These are phyloP conservation scores for Thalassiosira ordinaria DNA, from an alignment of 352 stramenopile species.

Conservation along the genomic window DNA sequence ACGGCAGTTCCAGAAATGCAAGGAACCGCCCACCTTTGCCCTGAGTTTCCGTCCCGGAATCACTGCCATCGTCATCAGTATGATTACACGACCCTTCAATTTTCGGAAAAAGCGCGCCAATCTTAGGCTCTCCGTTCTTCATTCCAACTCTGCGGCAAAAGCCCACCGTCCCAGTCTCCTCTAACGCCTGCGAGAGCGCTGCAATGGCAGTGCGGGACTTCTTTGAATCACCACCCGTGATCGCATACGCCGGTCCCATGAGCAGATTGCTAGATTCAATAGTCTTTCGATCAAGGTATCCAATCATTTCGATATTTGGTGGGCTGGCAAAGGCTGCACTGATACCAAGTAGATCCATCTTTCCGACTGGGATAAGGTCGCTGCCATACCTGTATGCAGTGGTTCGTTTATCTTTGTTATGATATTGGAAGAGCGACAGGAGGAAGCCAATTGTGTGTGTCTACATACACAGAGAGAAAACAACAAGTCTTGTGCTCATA, in stretches of 20 bases:
- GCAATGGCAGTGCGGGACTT: constrained; percentile 62
- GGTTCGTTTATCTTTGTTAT: constrained; percentile 44
- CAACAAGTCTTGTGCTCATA: background rate
- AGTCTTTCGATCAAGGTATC: constrained; percentile 55
- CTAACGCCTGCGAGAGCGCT: constrained; percentile 60
- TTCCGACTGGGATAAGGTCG: constrained; percentile 73
- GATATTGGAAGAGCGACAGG: background rate
- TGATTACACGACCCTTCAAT: constrained; percentile 17
- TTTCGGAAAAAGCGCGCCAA: constrained; percentile 69
- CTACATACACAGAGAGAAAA: background rate
- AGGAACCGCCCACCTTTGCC: constrained; percentile 41
- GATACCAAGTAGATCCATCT: constrained; percentile 71
- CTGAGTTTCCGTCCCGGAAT: background rate
- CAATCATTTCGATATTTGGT: constrained; percentile 67
- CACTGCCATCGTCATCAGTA: background rate
- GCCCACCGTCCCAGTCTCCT: constrained; percentile 54
- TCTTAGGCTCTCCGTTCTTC: constrained; percentile 59
- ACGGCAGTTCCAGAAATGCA: constrained; percentile 75
- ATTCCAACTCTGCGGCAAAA: constrained; percentile 71
- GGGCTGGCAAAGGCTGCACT: constrained; percentile 42
- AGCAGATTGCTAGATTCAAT: constrained; percentile 41
- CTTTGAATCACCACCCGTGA: constrained; percentile 65
- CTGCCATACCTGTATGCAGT: constrained; percentile 67
- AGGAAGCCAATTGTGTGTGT: background rate
- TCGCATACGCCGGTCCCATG: constrained; percentile 64